A percentile compares a stretch with the other conserved stretches of the same genome.
phyloP scores from a whole-genome alignment of 2,329 filamentous ascomycete species.

The Fusarium protoensiforme region DNA sequence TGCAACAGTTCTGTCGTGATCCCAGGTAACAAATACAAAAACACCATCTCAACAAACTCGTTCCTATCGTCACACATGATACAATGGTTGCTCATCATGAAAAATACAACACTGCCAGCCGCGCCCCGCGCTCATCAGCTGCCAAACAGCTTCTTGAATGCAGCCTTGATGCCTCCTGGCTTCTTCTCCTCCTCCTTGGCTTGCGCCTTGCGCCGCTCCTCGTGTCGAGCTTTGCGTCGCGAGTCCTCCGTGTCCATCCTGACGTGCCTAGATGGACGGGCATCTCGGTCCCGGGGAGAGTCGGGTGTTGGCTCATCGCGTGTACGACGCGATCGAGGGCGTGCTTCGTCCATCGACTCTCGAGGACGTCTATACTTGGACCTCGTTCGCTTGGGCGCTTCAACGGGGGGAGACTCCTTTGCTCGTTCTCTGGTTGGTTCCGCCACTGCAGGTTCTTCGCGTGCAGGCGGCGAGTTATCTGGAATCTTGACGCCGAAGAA shows the following conservation, averaged over 20 bases:
- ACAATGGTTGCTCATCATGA: slow-evolving; percentile 38
- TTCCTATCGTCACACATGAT: slow-evolving; percentile 39
- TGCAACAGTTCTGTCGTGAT: slow-evolving; percentile 24
- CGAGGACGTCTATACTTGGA: slow-evolving; percentile 27
- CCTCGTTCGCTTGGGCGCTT: slow-evolving; percentile 45
- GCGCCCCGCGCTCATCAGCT: slow-evolving; percentile 28
- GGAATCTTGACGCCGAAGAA: slow-evolving; percentile 56
- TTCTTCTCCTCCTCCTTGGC: slow-evolving; percentile 48
- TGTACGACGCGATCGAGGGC: slow-evolving; percentile 35
- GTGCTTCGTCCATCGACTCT: slow-evolving; percentile 35
- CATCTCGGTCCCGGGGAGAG: slow-evolving; percentile 24
- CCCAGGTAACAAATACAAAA: slow-evolving; percentile 8
- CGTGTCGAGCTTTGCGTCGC: slow-evolving; percentile 48
- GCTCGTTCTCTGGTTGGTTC: slow-evolving; percentile 36
- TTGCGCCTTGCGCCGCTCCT: slow-evolving; percentile 46
- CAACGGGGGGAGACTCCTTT: slow-evolving; percentile 40
- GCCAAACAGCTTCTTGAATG: slow-evolving; percentile 47
- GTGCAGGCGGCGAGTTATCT: slow-evolving; percentile 42
- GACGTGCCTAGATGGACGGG: slow-evolving; percentile 33
- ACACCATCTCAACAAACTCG: slow-evolving; percentile 20
- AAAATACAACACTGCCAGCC: slow-evolving; percentile 6
- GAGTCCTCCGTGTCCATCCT: slow-evolving; percentile 49
- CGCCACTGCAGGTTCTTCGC: slow-evolving; percentile 33
- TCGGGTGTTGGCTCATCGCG: slow-evolving; percentile 31
- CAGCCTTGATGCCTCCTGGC: slow-evolving; percentile 43